Evolutionary conservation across 2,329 filamentous ascomycete genomes (phyloP).

Genomic region (Fusarium anguioides): DNA sequence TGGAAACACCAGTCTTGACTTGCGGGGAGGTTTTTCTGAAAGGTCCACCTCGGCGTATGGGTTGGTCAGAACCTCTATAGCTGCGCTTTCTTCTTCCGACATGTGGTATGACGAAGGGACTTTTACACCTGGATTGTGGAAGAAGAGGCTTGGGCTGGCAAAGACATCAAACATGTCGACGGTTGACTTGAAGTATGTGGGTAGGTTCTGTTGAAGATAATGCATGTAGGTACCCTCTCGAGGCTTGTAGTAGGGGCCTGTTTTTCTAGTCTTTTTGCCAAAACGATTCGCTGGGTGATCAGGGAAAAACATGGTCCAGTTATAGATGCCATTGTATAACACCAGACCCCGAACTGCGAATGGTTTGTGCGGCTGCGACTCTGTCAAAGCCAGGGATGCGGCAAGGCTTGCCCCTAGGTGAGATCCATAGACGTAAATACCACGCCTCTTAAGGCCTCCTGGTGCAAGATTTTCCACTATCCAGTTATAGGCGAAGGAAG

Average conservation of each 20-base stretch:
- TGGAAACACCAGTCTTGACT: conserved; percentile 60
- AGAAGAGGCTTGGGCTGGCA: conserved; percentile 68
- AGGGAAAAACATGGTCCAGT: conserved; percentile 71
- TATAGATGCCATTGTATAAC: conserved; percentile 70
- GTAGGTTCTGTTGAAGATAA: conserved; percentile 51
- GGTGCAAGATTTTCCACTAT: conserved; percentile 59
- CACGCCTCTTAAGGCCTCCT: conserved; percentile 48
- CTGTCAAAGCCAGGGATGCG: conserved; percentile 67
- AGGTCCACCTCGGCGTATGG: conserved; percentile 14
- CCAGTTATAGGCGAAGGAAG: conserved; percentile 65
- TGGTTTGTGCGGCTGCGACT: conserved; percentile 56
- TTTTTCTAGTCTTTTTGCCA: conserved; percentile 26
- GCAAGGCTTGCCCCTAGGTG: conserved; percentile 69
- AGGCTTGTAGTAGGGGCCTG: conserved; percentile 19
- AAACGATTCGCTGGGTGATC: conserved; percentile 59
- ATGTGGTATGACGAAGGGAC: conserved; percentile 59
- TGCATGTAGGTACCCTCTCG: conserved; percentile 52
- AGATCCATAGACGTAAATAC: conserved; percentile 63
- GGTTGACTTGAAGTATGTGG: conserved; percentile 61
- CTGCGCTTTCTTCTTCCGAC: conserved; percentile 45
- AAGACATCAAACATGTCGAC: conserved; percentile 68
- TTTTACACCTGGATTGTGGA: conserved; percentile 62
- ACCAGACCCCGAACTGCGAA: conserved; percentile 65
- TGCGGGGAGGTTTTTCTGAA: conserved; percentile 50
- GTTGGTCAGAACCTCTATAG: conserved; percentile 42